A percentile compares a stretch with the other conserved stretches of the same genome.
Conservation (phyloP, 305 asterid genomes). For the Fraxinus greggii region DNA sequence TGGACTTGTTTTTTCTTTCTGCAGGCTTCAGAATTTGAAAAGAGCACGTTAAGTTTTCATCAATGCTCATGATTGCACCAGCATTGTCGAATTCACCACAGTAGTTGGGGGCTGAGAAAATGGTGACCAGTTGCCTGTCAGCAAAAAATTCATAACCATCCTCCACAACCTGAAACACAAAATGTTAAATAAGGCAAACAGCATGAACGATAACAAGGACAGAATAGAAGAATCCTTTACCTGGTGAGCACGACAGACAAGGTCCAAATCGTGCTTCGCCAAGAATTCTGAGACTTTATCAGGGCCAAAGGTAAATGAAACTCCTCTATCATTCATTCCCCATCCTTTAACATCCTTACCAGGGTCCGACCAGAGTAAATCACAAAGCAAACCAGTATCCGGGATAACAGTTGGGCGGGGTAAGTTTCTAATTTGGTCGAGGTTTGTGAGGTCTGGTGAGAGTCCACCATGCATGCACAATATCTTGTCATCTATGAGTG, state of each 20-base stretch:
- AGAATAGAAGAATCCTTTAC: conserved; percentile 26
- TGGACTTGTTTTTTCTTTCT: conserved; percentile 54
- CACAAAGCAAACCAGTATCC: conserved; percentile 62
- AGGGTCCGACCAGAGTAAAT: conserved; percentile 63
- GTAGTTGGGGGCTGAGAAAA: conserved; percentile 51
- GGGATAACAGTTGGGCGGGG: conserved; percentile 64
- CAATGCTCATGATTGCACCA: conserved; percentile 59
- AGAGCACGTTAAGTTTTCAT: conserved; percentile 48
- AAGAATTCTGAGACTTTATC: conserved; percentile 56
- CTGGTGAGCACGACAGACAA: conserved; percentile 68
- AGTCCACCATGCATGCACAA: conserved; percentile 68
- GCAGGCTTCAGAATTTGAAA: conserved; percentile 59
- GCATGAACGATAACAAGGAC: conserved; percentile 1
- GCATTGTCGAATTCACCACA: conserved; percentile 60
- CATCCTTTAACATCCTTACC: conserved; percentile 61
- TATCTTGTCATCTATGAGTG: conserved; percentile 57
- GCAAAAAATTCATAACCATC: conserved; percentile 64
- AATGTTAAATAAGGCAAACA: conserved; percentile 8
- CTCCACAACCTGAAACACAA: conserved; percentile 49
- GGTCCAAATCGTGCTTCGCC: conserved; percentile 60
- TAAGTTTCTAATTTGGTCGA: conserved; percentile 50
- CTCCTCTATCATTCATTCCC: conserved; percentile 70
- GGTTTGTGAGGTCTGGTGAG: conserved; percentile 52
- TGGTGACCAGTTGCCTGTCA: conserved; percentile 57
- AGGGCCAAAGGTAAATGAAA: conserved; percentile 59